Evolutionary conservation across 345 rosid genomes (phyloP).

Genomic region (Noccaea bulbosa): DNA sequence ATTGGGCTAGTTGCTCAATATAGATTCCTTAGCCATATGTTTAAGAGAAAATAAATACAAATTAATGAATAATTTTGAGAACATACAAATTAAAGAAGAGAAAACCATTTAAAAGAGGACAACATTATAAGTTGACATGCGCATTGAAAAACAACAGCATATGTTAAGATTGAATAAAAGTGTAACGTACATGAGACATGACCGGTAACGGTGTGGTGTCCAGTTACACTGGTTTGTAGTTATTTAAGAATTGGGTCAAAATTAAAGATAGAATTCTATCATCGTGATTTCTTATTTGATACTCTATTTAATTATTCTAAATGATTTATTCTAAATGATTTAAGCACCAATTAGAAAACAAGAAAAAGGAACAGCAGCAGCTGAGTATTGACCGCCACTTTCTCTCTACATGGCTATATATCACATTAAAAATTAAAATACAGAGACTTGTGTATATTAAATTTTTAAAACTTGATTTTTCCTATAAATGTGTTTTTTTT

Average conservation of each 20-base stretch:
- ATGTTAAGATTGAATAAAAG: conserved; percentile 13
- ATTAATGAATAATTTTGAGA: not conserved
- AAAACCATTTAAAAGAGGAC: not conserved
- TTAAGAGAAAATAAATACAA: too few relatives aligned
- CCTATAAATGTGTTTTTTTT: not conserved
- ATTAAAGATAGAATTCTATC: conserved; percentile 4
- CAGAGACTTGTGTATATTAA: not conserved
- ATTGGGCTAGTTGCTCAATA: not conserved
- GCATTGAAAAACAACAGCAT: conserved; percentile 6
- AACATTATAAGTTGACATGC: not conserved
- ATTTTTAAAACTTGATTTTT: not conserved
- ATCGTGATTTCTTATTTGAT: not conserved
- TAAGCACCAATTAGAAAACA: not conserved
- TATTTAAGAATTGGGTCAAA: conserved; percentile 3
- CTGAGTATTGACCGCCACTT: conserved; percentile 25
- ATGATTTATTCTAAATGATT: not conserved
- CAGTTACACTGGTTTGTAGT: not conserved
- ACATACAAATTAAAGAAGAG: conserved; percentile 1
- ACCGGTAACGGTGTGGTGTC: not conserved
- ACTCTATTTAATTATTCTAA: not conserved
- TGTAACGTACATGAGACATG: conserved; percentile 2
- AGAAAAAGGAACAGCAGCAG: not conserved
- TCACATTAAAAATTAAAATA: conserved; percentile 1
- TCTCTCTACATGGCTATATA: conserved; percentile 19
- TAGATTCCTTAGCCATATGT: not conserved